Conservation (phyloP, 805 yeast genomes). For the Hanseniaspora lindneri region DNA sequence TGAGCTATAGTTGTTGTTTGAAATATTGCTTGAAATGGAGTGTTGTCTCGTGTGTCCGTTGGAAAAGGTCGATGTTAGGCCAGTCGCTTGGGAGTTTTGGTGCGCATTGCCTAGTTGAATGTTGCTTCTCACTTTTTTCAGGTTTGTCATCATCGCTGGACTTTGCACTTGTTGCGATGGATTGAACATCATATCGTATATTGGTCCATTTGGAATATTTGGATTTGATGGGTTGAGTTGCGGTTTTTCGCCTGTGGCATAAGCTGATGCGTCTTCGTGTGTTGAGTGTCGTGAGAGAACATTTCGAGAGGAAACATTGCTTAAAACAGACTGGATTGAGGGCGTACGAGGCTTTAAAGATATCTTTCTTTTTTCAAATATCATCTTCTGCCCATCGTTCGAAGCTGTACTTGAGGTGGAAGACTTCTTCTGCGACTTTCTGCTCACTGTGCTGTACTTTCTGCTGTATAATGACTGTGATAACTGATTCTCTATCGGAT, state of each 20-base stretch:
- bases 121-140: constrained; percentile 19
- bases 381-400: constrained; percentile 20
- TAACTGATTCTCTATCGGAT: not conserved
- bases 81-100: not conserved
- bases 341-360: constrained; percentile 35
- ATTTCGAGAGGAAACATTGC: constrained; percentile 54
- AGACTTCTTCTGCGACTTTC: constrained; percentile 13
- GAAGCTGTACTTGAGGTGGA: constrained; percentile 17
- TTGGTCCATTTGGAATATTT: constrained; percentile 15
- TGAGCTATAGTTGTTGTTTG: constrained; percentile 4
- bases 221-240: constrained; percentile 19
- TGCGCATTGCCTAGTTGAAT: constrained; percentile 5
- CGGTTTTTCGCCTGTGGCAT: constrained; percentile 49
- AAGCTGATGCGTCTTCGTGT: not conserved
- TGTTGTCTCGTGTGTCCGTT: constrained; percentile 11
- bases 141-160: constrained; percentile 31
- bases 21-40: not conserved
- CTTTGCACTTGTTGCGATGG: constrained; percentile 33
- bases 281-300: constrained; percentile 35
- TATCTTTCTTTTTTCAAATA: constrained; percentile 51
- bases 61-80: not conserved
- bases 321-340: constrained; percentile 33
- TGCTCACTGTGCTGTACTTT: not conserved
- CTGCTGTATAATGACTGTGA: not conserved
- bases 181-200: constrained; percentile 19